These are phyloP conservation scores for Coniferiporia weirii DNA, from an alignment of 1,284 basidiomycete species.

Conservation along the genomic window DNA sequence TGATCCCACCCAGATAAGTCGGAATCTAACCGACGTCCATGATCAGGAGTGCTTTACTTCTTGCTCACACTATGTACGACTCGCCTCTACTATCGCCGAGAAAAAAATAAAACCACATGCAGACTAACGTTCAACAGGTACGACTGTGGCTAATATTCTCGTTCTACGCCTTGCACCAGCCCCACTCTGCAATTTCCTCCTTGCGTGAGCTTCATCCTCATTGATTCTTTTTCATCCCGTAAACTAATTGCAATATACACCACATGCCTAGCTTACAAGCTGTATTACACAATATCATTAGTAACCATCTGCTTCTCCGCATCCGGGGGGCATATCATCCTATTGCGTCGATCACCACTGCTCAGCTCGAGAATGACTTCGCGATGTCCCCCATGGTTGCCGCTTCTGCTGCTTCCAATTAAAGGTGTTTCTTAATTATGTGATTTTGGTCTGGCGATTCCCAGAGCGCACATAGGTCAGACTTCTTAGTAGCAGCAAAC, in stretches of 20 bases:
- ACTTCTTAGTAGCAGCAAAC: too few species aligned
- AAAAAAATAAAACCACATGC: not conserved
- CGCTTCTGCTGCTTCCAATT: too few species aligned
- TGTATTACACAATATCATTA: slow-evolving; percentile 5
- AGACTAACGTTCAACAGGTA: not conserved
- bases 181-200: not conserved
- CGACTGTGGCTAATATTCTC: not conserved
- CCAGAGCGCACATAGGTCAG: too few species aligned
- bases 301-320: slow-evolving; percentile 3
- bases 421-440: too few species aligned
- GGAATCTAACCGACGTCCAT: not conserved
- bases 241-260: not conserved
- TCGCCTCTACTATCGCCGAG: too few species aligned
- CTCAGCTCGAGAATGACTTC: not conserved
- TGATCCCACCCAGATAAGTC: not conserved
- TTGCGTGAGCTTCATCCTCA: not conserved
- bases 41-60: not conserved
- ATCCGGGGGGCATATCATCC: not conserved
- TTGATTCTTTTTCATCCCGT: too few species aligned
- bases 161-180: not conserved
- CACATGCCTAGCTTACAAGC: not conserved
- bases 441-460: too few species aligned
- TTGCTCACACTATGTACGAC: not conserved
- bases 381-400: too few species aligned
- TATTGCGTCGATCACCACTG: not conserved